Conservation (phyloP, 2,329 filamentous ascomycete genomes). For the Pestalotiopsis sp. region DNA sequence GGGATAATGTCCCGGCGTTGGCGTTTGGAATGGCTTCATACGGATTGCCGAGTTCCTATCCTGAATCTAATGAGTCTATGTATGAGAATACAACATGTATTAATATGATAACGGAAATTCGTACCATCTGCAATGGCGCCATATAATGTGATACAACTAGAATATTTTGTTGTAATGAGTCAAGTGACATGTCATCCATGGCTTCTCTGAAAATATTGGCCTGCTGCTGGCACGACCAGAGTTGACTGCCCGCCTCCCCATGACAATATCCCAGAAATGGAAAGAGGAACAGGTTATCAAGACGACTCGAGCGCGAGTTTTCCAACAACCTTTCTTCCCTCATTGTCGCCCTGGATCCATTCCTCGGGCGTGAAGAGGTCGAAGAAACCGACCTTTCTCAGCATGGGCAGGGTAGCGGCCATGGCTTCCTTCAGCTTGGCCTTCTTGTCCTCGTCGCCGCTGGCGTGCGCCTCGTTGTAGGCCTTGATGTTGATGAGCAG, state of each 20-base stretch:
- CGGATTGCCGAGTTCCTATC: neutral
- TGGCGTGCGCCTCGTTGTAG: conserved; percentile 26
- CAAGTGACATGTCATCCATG: neutral
- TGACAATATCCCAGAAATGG: conserved; percentile 2
- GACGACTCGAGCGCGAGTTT: conserved; percentile 18
- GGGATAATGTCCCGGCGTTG: neutral
- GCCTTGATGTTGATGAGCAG: conserved; percentile 28
- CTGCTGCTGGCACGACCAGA: neutral
- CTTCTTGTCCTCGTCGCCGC: conserved; percentile 20
- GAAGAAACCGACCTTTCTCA: conserved; percentile 28
- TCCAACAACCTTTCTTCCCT: conserved; percentile 25
- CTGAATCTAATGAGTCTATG: neutral
- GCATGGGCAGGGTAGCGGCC: conserved; percentile 23
- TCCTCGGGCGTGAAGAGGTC: conserved; percentile 29
- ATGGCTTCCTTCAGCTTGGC: conserved; percentile 22
- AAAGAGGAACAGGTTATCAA: conserved; percentile 21
- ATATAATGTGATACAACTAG: neutral
- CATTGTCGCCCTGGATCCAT: conserved; percentile 26
- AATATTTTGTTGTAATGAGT: neutral
- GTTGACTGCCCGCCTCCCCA: neutral
- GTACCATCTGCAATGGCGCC: neutral
- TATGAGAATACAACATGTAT: neutral
- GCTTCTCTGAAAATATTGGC: neutral
- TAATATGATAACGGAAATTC: neutral
- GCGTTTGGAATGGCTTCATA: neutral